Base-by-base conservation (phyloP, 495 filamentous ascomycete species). In the Amphirosellinia nigrospora region DNA sequence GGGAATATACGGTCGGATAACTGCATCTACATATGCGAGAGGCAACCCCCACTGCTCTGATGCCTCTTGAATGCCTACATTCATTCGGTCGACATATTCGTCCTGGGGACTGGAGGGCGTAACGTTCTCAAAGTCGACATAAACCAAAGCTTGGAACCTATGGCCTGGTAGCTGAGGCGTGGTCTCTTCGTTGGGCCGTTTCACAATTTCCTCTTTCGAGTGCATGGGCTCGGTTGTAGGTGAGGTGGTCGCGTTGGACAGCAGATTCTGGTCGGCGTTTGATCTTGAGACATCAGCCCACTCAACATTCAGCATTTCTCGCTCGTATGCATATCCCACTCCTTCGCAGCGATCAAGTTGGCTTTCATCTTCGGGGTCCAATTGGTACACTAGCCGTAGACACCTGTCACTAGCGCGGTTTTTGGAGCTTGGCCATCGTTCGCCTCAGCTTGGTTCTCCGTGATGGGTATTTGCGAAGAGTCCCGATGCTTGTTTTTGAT, bases 51-150 rank as follows among this genome's bases (percentile, higher is more conserved):
- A 78, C 9, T 72, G 64, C 64, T n/a, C 26, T 45, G 74, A 53
- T 34, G 81, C 80, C n/a, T 85, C 80, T 1, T 73, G 15, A 7
- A 82, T 77, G 1, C 79, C 81, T 34, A 46, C 39, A 46, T 81
- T 81, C 78, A 85, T 82, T 13, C 83, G 75, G 13, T 69, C 64
- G 21, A 82, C 71, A 39, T 84, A 82, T 69, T 84, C 81, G 0
- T 43, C 45, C 26, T 66, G 67, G 3, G 81, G 77, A 34, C 1
- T 45, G 5, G 69, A 70, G 0, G 75, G 73, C 13, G 32, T 43
- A 11, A 64, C 46, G 6, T 73, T 59, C 48, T 75, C n/a, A 41
- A 67, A 70, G 64, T 84, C 79, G 60, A 84, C 72, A 59, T 84
- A 84, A 26, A 75, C 78, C 38, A 84, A 72, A 63, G 75, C 76